Base-by-base conservation (phyloP, 1,284 basidiomycete species). In the Puccinia coronata region DNA sequence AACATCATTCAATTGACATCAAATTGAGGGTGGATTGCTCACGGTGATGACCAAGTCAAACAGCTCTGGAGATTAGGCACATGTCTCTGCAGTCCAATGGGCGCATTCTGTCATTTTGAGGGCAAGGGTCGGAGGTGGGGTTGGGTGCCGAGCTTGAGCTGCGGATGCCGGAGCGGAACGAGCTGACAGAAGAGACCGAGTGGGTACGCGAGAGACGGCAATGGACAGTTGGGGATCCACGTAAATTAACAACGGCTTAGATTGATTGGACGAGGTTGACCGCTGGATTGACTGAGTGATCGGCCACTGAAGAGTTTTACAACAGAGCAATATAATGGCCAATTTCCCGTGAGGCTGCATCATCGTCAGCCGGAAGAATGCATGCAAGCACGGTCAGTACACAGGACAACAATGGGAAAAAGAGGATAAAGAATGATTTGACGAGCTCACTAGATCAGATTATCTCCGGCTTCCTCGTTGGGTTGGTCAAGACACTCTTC, bases 21-120 rank as follows among this genome's bases (percentile, higher is more conserved):
- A 43, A 69, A 70, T 73, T 39, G 28, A 79, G 41, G 34, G 49
- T 25, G 5, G 34, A 57, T 20, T 12, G 73, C 83, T 81, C 59
- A 96, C 94, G 36, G 97, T 99, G 74, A 99, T 89, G 82, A 99
- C 97, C 86, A 99, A 97, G 87, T 99, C 97, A 85, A 99, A 99
- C 11, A 98, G 89, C 85, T 99, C 93, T 0, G 97, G 93, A 82
- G 91, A 93, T 79, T 90, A 90, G 81, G 90, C 92, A 87, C 97
- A 99, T 95, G 99, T 97, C 75, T 93, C 93, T 82, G 92, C 91
- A 0, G 95, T 98, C 97, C 97, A 99, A 86, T 96, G 99, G 90
- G 73, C 99, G 88, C 86, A 98, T 96, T 8, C 97, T 97, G 82
- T 96, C 92, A 71, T 92, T 91, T 81, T 86, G 71, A 34, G 53